These are phyloP conservation scores for Tetraselmis chui DNA, from an alignment of 139 green algal species.

Conservation along the genomic window DNA sequence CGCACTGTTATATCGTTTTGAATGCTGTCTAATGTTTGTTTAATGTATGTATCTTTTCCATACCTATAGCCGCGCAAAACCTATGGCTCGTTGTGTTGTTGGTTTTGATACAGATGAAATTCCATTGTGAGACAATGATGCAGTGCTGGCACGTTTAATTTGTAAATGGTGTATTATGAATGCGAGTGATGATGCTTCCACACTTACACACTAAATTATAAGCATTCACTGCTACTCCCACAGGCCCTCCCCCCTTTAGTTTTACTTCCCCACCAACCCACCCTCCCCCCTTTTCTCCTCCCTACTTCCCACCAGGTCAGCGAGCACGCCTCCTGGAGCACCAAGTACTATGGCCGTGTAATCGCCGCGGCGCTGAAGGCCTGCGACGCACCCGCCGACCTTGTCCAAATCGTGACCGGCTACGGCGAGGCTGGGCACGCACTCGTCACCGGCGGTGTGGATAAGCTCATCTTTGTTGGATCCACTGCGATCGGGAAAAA, in stretches of 20 bases:
- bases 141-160: background rate
- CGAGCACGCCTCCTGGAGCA: constrained; percentile 86
- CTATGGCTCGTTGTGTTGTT: too few species aligned
- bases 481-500: constrained; percentile 47
- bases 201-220: too few species aligned
- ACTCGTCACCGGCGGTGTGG: constrained; percentile 72
- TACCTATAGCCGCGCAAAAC: too few species aligned
- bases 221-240: too few species aligned
- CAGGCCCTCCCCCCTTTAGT: too few species aligned
- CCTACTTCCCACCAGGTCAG: constrained; percentile 48
- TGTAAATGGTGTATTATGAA: background rate
- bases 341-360: constrained; percentile 67
- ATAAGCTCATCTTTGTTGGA: constrained; percentile 92
- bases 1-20: too few species aligned
- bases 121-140: too few species aligned
- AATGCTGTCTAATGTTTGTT: too few species aligned
- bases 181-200: background rate
- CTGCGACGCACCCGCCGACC: constrained; percentile 64
- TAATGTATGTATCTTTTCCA: too few species aligned
- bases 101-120: too few species aligned
- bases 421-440: constrained; percentile 85
- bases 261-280: background rate
- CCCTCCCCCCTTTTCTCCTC: background rate
- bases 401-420: constrained; percentile 91
- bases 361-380: constrained; percentile 78